These are phyloP conservation scores for Nothomitra cinnamomea DNA, from an alignment of 2,329 filamentous ascomycete genomes.

Conservation along the genomic window DNA sequence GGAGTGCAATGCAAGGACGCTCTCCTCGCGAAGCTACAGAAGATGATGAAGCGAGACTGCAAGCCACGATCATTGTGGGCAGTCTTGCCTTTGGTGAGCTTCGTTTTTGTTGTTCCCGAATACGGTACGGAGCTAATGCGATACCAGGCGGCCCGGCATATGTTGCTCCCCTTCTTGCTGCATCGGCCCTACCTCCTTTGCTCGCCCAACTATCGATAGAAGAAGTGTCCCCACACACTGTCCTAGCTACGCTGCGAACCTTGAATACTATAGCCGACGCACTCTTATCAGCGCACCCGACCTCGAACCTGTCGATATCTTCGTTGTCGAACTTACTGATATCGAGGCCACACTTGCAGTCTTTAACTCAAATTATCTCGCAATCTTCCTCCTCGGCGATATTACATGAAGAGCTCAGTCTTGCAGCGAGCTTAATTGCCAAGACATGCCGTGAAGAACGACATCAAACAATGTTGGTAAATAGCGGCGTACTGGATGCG, in stretches of 20 bases:
- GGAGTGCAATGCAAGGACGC: constrained; percentile 6
- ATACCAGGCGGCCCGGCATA: constrained; percentile 59
- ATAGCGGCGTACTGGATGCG: constrained; percentile 58
- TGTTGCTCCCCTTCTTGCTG: constrained; percentile 54
- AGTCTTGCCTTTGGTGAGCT: constrained; percentile 66
- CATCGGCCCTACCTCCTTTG: constrained; percentile 50
- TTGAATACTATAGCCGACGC: constrained; percentile 56
- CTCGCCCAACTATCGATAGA: constrained; percentile 50
- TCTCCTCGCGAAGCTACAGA: constrained; percentile 30
- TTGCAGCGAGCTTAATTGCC: constrained; percentile 40
- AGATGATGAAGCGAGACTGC: constrained; percentile 52
- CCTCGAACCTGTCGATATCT: constrained; percentile 30
- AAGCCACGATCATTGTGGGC: constrained; percentile 69
- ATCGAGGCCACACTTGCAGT: constrained; percentile 39
- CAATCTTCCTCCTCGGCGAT: constrained; percentile 35
- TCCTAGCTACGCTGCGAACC: constrained; percentile 56
- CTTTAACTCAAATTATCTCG: constrained; percentile 47
- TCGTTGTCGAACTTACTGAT: constrained; percentile 49
- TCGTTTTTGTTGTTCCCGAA: not conserved
- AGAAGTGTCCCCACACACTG: constrained; percentile 46
- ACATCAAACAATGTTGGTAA: constrained; percentile 55
- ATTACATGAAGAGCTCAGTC: constrained; percentile 42
- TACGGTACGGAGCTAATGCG: not conserved
- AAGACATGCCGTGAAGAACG: constrained; percentile 50
- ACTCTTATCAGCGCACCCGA: constrained; percentile 35